Evolutionary conservation across 805 yeast genomes (phyloP).

Genomic region (Myxozyma vanderwaltii): DNA sequence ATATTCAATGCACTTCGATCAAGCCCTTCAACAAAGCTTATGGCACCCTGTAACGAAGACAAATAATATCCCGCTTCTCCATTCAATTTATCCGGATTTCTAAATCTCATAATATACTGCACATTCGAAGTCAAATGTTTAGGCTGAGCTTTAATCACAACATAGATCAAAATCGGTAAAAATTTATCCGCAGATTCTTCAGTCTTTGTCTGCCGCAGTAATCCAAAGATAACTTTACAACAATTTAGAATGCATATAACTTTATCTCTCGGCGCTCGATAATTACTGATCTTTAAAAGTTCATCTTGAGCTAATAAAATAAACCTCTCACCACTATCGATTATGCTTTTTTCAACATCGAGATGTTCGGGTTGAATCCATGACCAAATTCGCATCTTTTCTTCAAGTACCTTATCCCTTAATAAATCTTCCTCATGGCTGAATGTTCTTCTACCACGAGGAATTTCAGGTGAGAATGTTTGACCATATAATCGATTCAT

Average conservation of each 20-base stretch:
- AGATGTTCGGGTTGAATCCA: slow-evolving; percentile 77
- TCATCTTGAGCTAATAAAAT: slow-evolving; percentile 71
- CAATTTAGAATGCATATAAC: slow-evolving; percentile 87
- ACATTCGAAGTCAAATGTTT: slow-evolving; percentile 72
- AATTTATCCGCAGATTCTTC: slow-evolving; percentile 92
- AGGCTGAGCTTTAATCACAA: slow-evolving; percentile 70
- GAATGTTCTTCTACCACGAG: slow-evolving; percentile 49
- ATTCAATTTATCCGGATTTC: slow-evolving; percentile 69
- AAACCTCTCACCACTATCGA: slow-evolving; percentile 55
- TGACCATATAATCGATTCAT: slow-evolving; percentile 81
- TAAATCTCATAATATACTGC: slow-evolving; percentile 79
- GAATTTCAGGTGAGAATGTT: slow-evolving; percentile 78
- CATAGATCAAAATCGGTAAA: slow-evolving; percentile 82
- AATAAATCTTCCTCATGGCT: slow-evolving; percentile 65
- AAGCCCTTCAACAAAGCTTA: slow-evolving; percentile 71
- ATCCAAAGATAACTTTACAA: slow-evolving; percentile 88
- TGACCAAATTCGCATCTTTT: slow-evolving; percentile 60
- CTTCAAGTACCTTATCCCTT: slow-evolving; percentile 56
- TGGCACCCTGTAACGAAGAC: slow-evolving; percentile 87
- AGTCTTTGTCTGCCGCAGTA: slow-evolving; percentile 65
- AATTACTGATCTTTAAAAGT: slow-evolving; percentile 73
- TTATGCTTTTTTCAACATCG: slow-evolving; percentile 63
- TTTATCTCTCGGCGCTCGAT: slow-evolving; percentile 93
- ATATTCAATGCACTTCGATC: slow-evolving; percentile 62
- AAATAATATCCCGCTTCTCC: slow-evolving; percentile 93